Evolutionary conservation across 139 green algal species (phyloP), one percentile per base, ranked within the genome.

Genomic region (Marvania coccoides): DNA sequence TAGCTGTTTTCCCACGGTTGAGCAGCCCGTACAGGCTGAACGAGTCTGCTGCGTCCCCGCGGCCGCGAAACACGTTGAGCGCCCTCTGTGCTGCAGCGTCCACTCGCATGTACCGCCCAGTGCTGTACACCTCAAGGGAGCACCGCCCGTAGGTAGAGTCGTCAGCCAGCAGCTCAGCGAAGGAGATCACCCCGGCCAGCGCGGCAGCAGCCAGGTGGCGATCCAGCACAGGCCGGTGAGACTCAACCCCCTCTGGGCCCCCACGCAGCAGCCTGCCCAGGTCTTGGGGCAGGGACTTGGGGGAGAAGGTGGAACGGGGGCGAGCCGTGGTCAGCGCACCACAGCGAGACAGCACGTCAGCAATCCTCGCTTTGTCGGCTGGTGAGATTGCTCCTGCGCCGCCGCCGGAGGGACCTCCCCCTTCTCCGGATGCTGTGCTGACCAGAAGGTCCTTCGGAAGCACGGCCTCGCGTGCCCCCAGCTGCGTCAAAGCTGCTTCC

Each of bases 11-110:
- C n/a, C 73, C 85, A 4, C 85, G 74, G 63, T 90, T 90, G 66
- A 99, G 79, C n/a, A 98, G 80, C 14, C 88, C 91, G 51, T 87
- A 91, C 46, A 99, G 74, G 58, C 67, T 87, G 74, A 95, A 95
- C 57, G 56, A 81, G 51, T 79, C 73, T 66, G 77, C 81, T 35
- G 78, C 83, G 63, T 97, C 90, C 3, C 40, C 61, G 10, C 72
- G 65, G 15, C 69, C 69, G 4, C 83, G 81, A n/a, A 96, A 70
- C 46, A 98, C 87, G 61, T 98, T 96, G 10, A 99, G 84, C 3
- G 94, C 93, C 5, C 77, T 72, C 72, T 92, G 72, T 31, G 69
- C 72, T 1, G 72, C 58, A 2, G 65, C 35, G 31, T 74, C 72
- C 29, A 70, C 26, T 4, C 67, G 34, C 56, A 74, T 81, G 40